Base-by-base conservation (phyloP, 495 filamentous ascomycete species). In the Penicillium cinerascens region DNA sequence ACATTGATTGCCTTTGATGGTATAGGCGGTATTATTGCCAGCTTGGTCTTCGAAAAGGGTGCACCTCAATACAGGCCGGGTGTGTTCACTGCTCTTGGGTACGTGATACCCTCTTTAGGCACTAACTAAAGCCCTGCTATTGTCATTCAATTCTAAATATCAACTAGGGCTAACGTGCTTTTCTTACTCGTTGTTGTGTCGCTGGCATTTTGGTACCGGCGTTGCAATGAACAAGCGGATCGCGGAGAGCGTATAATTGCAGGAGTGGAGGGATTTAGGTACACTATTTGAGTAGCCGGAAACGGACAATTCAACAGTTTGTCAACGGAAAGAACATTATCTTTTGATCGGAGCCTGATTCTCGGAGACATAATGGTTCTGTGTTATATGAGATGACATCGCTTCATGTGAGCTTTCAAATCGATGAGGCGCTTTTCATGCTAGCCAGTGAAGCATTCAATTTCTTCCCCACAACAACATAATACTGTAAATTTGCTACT, bases 11-110 rank as follows among this genome's bases (percentile, higher is more conserved):
- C 67, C 10, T 59, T 68, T 8, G 79, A 76, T 17, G 78, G 75
- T 44, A 72, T 82, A 38, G 81, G 80, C n/a, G 80, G 80, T 10
- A 78, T 84, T 51, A 65, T 73, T 35, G 79, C 76, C 6, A 64
- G 68, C 8, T 61, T 73, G 26, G 75, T 82, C 5, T 84, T 82
- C 60, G 65, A 79, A 45, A 63, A 81, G 61, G 80, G 82, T 55
- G 55, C 43, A 38, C 59, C 56, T 1, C 42, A 20, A 18, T 63
- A 63, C 44, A n/a, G 44, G 79, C 50, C 50, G 2, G 50, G 50
- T 4, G 50, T 52, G 25, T 52, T 21, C 13, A 42, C 48, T 23
- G 48, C 39, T 10, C 44, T 47, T 2, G 44, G 26, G 44, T 47
- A 36, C 29, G 44, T 47, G 10, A 21, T 8, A 11, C 27, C 15